These are phyloP conservation scores for Solanum tarapatanum DNA, from an alignment of 257 asterid species.

Conservation along the genomic window DNA sequence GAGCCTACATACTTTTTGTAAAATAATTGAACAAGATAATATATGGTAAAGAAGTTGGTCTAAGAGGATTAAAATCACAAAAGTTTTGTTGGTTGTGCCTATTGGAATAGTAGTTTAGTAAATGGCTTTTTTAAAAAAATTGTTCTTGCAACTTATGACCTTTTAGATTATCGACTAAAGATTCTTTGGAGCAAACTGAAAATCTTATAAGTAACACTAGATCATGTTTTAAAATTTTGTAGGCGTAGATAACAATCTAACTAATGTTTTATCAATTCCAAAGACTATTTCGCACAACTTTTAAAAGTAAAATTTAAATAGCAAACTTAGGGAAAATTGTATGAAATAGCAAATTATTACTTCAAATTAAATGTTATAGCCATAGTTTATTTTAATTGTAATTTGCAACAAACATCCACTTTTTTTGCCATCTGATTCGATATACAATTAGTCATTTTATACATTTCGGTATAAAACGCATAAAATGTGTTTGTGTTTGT, in stretches of 20 bases:
- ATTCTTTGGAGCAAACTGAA: not conserved
- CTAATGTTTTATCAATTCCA: not conserved
- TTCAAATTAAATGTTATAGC: no score
- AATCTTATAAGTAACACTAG: not conserved
- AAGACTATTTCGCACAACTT: not conserved
- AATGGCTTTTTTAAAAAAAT: not conserved
- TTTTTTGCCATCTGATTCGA: no score
- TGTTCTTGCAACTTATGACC: not conserved
- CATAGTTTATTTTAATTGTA: no score
- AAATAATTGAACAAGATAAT: not conserved
- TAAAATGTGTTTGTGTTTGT: no score
- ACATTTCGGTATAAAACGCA: no score
- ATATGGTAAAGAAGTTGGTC: not conserved
- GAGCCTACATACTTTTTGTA: not conserved
- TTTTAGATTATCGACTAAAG: rapidly evolving
- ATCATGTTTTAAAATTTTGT: no score
- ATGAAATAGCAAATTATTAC: no score
- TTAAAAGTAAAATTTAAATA: not conserved
- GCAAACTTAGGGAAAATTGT: not conserved
- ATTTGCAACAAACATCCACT: no score
- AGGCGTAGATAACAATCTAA: not conserved
- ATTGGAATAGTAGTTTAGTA: not conserved
- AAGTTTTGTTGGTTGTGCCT: not conserved
- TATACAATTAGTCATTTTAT: no score
- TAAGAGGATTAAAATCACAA: not conserved